Evolutionary conservation across 2,329 filamentous ascomycete genomes (phyloP).

Genomic region (Clonostachys rhizophaga): DNA sequence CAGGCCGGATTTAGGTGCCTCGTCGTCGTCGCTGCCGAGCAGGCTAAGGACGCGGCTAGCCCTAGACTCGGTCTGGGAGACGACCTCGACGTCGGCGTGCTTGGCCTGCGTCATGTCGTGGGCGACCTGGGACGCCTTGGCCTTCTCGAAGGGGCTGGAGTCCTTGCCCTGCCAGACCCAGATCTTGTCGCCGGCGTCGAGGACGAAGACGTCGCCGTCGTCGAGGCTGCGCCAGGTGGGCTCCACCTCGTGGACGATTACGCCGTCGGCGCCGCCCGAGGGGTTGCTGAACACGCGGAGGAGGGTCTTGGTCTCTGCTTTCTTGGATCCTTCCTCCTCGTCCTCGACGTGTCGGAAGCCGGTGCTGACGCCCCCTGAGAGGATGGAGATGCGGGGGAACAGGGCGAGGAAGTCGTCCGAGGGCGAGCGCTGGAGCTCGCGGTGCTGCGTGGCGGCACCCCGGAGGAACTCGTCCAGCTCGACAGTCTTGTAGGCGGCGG

Average conservation of each 20-base stretch:
- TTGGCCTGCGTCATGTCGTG: conserved; percentile 61
- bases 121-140: conserved; percentile 62
- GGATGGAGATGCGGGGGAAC: conserved; percentile 57
- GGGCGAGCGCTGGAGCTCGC: conserved; percentile 55
- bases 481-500: conserved; percentile 66
- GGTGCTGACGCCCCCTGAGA: conserved; percentile 54
- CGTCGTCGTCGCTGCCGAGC: conserved; percentile 40
- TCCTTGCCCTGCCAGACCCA: conserved; percentile 66
- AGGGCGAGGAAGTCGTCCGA: conserved; percentile 56
- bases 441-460: conserved; percentile 58
- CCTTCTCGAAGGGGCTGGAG: conserved; percentile 66
- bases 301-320: conserved; percentile 38
- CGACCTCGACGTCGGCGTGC: conserved; percentile 59
- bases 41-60: conserved; percentile 50
- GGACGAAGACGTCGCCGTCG: conserved; percentile 60
- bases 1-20: conserved; percentile 24
- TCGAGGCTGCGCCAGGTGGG: conserved; percentile 58
- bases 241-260: conserved; percentile 61
- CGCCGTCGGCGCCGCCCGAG: conserved; percentile 32
- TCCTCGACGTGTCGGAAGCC: conserved; percentile 61
- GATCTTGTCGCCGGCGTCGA: conserved; percentile 60
- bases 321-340: conserved; percentile 19
- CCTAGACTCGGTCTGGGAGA: conserved; percentile 55
- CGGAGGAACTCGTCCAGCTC: conserved; percentile 64
- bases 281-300: conserved; percentile 61